Percentiles rank a stretch among this genome's conserved stretches.
Evolutionary conservation across 352 stramenopile species (phyloP).

Genomic region (Halophytophthora batemanensis): DNA sequence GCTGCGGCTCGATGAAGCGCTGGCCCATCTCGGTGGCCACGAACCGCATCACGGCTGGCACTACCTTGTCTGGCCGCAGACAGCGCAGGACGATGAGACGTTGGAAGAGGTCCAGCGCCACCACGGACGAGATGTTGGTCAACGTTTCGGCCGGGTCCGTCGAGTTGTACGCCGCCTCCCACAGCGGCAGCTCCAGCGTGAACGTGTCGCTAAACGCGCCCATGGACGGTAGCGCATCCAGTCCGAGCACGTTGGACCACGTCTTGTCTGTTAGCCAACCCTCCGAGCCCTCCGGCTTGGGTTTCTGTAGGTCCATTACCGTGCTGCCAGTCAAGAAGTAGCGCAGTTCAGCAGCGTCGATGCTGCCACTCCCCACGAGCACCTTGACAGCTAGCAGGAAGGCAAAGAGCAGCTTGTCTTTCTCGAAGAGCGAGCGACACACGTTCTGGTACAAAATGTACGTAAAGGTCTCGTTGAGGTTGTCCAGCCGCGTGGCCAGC

Average conservation of each 20-base stretch:
- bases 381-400: constrained; percentile 94
- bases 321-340: constrained; percentile 94
- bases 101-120: constrained; percentile 83
- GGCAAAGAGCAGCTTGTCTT: constrained; percentile 95
- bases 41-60: constrained; percentile 90
- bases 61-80: constrained; percentile 91
- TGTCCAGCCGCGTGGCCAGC: constrained; percentile 78
- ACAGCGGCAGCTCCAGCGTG: constrained; percentile 45
- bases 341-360: constrained; percentile 76
- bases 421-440: constrained; percentile 95
- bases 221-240: constrained; percentile 60
- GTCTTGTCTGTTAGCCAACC: constrained; percentile 87
- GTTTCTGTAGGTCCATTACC: constrained; percentile 84
- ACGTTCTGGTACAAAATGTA: constrained; percentile 94
- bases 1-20: constrained; percentile 91
- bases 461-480: constrained; percentile 95
- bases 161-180: constrained; percentile 82
- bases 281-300: constrained; percentile 54
- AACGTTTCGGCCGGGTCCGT: constrained; percentile 78
- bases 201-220: constrained; percentile 52
- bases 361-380: constrained; percentile 71
- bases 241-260: constrained; percentile 86
- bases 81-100: constrained; percentile 89
- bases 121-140: constrained; percentile 47
- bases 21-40: constrained; percentile 88